Evolutionary conservation across 768 basidiomycete genomes (phyloP).

Genomic region (Rhizopogon vinicolor): DNA sequence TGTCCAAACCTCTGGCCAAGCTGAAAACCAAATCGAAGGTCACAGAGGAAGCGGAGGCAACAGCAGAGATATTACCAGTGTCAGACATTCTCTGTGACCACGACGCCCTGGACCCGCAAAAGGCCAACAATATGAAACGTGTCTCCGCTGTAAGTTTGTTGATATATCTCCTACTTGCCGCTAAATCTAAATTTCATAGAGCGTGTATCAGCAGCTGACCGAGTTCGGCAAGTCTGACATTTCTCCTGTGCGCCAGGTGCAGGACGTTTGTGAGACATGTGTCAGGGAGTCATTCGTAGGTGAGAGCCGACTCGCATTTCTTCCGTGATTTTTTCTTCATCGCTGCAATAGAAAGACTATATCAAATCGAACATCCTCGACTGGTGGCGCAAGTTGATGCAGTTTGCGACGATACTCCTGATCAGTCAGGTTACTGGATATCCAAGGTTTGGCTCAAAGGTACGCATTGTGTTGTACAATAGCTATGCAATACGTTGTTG

Average conservation of each 20-base stretch:
- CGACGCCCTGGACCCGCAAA: constrained; percentile 54
- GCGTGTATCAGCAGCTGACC: constrained; percentile 20
- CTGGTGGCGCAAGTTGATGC: constrained; percentile 57
- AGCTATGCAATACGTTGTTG: background rate
- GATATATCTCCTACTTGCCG: background rate
- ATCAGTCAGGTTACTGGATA: constrained; percentile 57
- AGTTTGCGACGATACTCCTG: constrained; percentile 37
- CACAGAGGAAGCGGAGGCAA: constrained; percentile 11
- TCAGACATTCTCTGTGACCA: constrained; percentile 60
- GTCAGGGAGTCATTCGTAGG: constrained; percentile 55
- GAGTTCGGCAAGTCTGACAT: constrained; percentile 43
- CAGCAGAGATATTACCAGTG: constrained; percentile 22
- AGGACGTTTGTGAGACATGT: constrained; percentile 60
- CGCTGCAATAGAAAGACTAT: constrained; percentile 53
- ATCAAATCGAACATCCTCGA: constrained; percentile 63
- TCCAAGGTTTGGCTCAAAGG: constrained; percentile 81
- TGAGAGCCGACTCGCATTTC: constrained; percentile 18
- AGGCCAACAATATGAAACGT: constrained; percentile 62
- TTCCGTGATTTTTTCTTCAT: background rate
- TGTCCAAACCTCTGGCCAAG: constrained; percentile 34
- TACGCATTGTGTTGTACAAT: constrained; percentile 21
- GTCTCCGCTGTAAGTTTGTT: constrained; percentile 44
- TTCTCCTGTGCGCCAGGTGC: constrained; percentile 39
- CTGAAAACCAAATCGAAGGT: constrained; percentile 14
- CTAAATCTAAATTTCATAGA: constrained; percentile 7